Conservation (phyloP, 2,329 filamentous ascomycete species). For the Capronia coronata region DNA sequence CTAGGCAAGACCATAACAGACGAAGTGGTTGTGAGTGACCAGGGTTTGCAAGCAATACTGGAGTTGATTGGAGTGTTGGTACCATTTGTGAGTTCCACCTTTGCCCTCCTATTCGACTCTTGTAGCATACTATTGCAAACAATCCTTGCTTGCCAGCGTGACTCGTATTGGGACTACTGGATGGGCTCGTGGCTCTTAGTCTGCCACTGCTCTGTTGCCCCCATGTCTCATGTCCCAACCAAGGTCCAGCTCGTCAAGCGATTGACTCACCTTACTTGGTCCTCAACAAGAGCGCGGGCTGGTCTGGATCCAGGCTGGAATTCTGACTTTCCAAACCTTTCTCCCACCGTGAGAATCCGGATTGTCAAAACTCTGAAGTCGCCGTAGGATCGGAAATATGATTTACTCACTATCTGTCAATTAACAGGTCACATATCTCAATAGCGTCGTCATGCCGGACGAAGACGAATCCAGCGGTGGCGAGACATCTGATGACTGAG, state of each 20-base stretch:
- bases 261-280: too few relatives aligned
- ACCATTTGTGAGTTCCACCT: slow-evolving; percentile 64
- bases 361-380: neutral
- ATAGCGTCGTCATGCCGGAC: slow-evolving; percentile 68
- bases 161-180: slow-evolving; percentile 8
- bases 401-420: slow-evolving; percentile 17
- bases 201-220: neutral
- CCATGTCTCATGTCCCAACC: slow-evolving; percentile 1
- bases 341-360: neutral
- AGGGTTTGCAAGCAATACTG: slow-evolving; percentile 59
- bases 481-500: slow-evolving; percentile 19
- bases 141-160: slow-evolving; percentile 1
- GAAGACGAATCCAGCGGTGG: slow-evolving; percentile 32
- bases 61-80: slow-evolving; percentile 62
- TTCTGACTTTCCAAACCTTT: neutral
- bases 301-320: slow-evolving; percentile 6
- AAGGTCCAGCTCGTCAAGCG: slow-evolving; percentile 4
- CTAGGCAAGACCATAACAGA: slow-evolving; percentile 62
- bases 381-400: too few relatives aligned
- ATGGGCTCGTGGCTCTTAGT: neutral
- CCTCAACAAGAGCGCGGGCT: slow-evolving; percentile 4
- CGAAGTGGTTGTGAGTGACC: slow-evolving; percentile 54
- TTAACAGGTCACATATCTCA: slow-evolving; percentile 61
- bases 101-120: slow-evolving; percentile 23
- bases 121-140: slow-evolving; percentile 12